Conservation (phyloP, 2,329 filamentous ascomycete genomes). For the Fusarium solani-melongenae region DNA sequence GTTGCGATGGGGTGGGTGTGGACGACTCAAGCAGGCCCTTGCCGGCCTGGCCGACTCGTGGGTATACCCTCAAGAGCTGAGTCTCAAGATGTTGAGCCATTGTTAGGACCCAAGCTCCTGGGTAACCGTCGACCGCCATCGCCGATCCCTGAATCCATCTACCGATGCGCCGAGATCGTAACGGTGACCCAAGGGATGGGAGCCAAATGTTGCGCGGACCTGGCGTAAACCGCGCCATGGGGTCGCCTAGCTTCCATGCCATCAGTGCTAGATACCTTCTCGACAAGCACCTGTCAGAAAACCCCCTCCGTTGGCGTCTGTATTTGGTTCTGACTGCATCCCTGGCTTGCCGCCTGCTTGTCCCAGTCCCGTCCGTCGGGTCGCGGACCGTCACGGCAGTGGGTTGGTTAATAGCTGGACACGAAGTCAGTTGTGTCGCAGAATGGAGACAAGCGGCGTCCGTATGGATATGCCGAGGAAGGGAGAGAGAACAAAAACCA, state of each 20-base stretch:
- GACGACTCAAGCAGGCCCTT: slow-evolving; percentile 5
- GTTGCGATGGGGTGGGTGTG: slow-evolving; percentile 1
- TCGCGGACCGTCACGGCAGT: slow-evolving; percentile 24
- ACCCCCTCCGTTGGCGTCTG: slow-evolving; percentile 20
- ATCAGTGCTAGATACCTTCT: slow-evolving; percentile 7
- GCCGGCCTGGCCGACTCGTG: slow-evolving; percentile 18
- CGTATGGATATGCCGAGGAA: slow-evolving; percentile 14
- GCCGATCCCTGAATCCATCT: slow-evolving; percentile 14
- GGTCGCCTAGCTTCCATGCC: slow-evolving; percentile 4
- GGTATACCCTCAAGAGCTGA: neutral
- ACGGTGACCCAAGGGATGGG: slow-evolving; percentile 1
- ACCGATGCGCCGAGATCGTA: slow-evolving; percentile 25
- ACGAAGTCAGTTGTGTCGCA: slow-evolving; percentile 18
- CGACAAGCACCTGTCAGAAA: neutral
- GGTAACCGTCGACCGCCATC: slow-evolving; percentile 5
- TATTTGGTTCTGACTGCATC: slow-evolving; percentile 22
- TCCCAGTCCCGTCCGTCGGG: slow-evolving; percentile 15
- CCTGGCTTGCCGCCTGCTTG: slow-evolving; percentile 3
- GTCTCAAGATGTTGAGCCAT: neutral
- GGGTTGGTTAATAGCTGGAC: neutral
- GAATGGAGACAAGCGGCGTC: slow-evolving; percentile 17
- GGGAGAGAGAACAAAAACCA: slow-evolving; percentile 17
- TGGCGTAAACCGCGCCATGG: slow-evolving; percentile 20
- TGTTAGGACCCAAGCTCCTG: neutral
- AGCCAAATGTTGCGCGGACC: slow-evolving; percentile 24